phyloP scores from a whole-genome alignment of 129 eudicot species.

The Pulicaria dysenterica region DNA sequence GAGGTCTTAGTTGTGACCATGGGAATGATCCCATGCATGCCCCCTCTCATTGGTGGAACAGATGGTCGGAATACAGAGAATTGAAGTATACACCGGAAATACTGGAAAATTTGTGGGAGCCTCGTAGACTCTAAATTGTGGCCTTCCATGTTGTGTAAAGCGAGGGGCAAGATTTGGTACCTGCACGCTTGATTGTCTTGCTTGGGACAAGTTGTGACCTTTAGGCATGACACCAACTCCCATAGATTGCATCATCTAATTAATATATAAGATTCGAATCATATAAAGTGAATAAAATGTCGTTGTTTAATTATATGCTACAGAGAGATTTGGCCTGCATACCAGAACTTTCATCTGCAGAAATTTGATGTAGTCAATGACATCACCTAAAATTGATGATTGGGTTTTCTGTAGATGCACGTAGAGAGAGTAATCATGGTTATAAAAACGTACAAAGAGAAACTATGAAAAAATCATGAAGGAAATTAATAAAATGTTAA shows the following conservation, averaged over 20 bases:
- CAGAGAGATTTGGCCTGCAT: not conserved
- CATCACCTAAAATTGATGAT: slow-evolving; percentile 29
- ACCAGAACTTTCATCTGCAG: slow-evolving; percentile 36
- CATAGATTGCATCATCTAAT: slow-evolving; percentile 23
- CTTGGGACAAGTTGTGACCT: not conserved
- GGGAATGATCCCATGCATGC: no score
- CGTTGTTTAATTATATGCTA: no score
- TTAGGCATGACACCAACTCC: slow-evolving; percentile 17
- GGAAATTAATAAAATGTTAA: no score
- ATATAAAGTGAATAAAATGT: not conserved
- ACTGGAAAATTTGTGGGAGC: no score
- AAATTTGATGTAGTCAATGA: slow-evolving; percentile 25
- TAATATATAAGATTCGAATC: not conserved
- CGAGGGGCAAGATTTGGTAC: slow-evolving; percentile 7
- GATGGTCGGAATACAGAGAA: no score
- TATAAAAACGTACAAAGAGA: no score
- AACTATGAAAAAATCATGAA: not conserved
- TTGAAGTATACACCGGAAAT: no score
- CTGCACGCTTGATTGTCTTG: slow-evolving; percentile 1
- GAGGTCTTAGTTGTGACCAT: no score
- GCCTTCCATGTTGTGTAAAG: slow-evolving; percentile 1
- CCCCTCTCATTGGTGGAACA: no score
- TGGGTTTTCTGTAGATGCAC: slow-evolving; percentile 23
- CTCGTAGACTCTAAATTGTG: slow-evolving; percentile 7
- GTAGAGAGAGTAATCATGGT: not conserved